Conservation (phyloP, 2,329 filamentous ascomycete species). For the Fusarium tricinctum region DNA sequence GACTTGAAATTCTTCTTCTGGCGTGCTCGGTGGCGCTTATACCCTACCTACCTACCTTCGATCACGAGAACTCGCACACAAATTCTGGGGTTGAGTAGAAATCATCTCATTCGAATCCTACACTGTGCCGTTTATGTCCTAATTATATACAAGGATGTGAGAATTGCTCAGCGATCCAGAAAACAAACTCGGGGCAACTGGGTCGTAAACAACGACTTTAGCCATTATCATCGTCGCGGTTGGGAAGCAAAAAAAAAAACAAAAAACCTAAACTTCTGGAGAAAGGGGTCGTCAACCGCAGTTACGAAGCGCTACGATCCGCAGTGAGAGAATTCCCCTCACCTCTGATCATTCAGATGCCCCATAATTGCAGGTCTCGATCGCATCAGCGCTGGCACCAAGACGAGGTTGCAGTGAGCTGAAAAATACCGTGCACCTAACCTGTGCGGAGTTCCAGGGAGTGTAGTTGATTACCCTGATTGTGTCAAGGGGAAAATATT, state of each 20-base stretch:
- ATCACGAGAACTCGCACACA: slow-evolving; percentile 15
- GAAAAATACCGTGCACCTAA: not conserved
- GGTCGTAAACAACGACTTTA: slow-evolving; percentile 9
- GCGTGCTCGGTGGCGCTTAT: slow-evolving; percentile 35
- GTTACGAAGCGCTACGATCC: slow-evolving; percentile 21
- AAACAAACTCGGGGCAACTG: slow-evolving; percentile 22
- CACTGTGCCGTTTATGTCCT: slow-evolving; percentile 2
- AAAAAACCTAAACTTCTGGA: slow-evolving; percentile 40
- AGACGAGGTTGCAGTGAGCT: slow-evolving; percentile 7
- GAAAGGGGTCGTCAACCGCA: slow-evolving; percentile 10
- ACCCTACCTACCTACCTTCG: slow-evolving; percentile 38
- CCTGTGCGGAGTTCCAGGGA: not conserved
- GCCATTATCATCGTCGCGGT: slow-evolving; percentile 10
- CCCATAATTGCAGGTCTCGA: slow-evolving; percentile 34
- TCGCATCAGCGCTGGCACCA: slow-evolving; percentile 11
- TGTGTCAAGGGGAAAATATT: slow-evolving; percentile 28
- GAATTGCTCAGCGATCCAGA: slow-evolving; percentile 20
- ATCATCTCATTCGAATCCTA: not conserved
- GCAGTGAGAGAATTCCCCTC: slow-evolving; percentile 15
- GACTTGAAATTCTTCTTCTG: slow-evolving; percentile 8
- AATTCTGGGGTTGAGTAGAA: slow-evolving; percentile 17
- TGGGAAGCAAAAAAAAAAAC: slow-evolving; percentile 15
- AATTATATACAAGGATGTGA: slow-evolving; percentile 23
- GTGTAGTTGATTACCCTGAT: not conserved
- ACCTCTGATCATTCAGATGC: slow-evolving; percentile 18